A percentile compares a stretch with the other conserved stretches of the same genome.
phyloP scores from a whole-genome alignment of 345 rosid species.

The Eucalyptus erythrocorys region DNA sequence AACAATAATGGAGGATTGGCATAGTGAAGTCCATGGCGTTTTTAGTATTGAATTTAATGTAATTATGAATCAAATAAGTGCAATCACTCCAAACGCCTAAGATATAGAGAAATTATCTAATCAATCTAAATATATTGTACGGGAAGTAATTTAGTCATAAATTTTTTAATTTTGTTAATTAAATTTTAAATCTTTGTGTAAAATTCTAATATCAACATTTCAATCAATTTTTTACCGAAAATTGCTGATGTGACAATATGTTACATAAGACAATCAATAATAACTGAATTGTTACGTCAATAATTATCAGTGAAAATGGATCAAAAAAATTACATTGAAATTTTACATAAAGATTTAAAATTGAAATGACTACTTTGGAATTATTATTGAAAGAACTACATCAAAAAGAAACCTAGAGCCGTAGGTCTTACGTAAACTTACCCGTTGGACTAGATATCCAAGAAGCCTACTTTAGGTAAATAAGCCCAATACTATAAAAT shows the following conservation, averaged over 20 bases:
- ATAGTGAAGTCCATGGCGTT: neutral
- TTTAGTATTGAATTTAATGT: neutral
- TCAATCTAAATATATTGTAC: rapidly evolving
- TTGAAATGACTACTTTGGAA: rapidly evolving
- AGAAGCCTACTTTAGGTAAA: neutral
- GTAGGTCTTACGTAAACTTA: too few species aligned
- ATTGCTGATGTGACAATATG: rapidly evolving
- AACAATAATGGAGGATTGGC: neutral
- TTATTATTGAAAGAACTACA: too few species aligned
- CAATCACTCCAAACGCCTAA: neutral
- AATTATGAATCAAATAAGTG: neutral
- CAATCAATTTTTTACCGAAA: rapidly evolving
- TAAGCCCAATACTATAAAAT: neutral
- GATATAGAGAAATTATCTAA: neutral
- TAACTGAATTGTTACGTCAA: rapidly evolving
- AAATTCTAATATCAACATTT: neutral
- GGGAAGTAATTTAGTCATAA: neutral
- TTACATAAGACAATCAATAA: too few species aligned
- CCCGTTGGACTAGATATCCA: too few species aligned
- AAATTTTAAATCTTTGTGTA: neutral
- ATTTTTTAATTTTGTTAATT: rapidly evolving
- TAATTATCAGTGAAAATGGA: too few species aligned
- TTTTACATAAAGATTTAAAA: rapidly evolving
- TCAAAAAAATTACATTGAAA: too few species aligned
- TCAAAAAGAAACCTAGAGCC: too few species aligned